Base-by-base conservation (phyloP, 106 monocot species). In the Dioscorea dumetorum region DNA sequence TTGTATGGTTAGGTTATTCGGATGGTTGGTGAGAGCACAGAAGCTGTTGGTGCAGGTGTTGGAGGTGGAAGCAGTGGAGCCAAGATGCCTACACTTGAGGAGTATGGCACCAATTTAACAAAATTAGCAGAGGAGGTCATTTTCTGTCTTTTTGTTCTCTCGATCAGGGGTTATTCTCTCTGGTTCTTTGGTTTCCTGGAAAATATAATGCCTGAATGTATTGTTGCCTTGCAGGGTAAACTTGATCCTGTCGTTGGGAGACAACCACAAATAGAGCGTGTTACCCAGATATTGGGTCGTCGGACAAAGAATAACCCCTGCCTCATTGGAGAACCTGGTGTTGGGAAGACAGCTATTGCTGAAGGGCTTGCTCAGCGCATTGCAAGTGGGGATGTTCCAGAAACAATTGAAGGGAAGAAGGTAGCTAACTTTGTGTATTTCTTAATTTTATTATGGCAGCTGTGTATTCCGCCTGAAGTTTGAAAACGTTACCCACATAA, bases 321-420 rank as follows among this genome's bases (percentile, higher is more conserved):
- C 66, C 69, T 82, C 12, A 82, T 82, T 65, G 82, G 82, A 24
- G 78, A 82, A 59, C 82, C 82, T 63, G 82, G 82, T 73, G 82
- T 82, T 35, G 82, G 82, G 48, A 82, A 82, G 77, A 82, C 82
- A 49, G 82, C 82, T 24, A 78, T 82, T 53, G 82, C 82, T 20
- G 82, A 82, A 74, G 78, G 78, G 18, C 73, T 77, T 70, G 78
- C 78, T 12, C 78, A 77, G 13, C 57, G 82, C 11, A 82, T 78
- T 67, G 22, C 73, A 4, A 78, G 64, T 60, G 82, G 82, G 4
- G 82, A 82, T 61, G 82, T 82, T 66, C 82, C 82, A 48, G 82
- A 82, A 78, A 82, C 82, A 49, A 82, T 82, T 54, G 82, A 82
- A 74, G 82, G 82, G 60, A 78, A 82, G 69, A 78, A 78, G 74